Percentiles rank a stretch among this genome's conserved stretches.
These are phyloP conservation scores for Zostera marina DNA, from an alignment of 116 monocot genomes.

Conservation along the genomic window DNA sequence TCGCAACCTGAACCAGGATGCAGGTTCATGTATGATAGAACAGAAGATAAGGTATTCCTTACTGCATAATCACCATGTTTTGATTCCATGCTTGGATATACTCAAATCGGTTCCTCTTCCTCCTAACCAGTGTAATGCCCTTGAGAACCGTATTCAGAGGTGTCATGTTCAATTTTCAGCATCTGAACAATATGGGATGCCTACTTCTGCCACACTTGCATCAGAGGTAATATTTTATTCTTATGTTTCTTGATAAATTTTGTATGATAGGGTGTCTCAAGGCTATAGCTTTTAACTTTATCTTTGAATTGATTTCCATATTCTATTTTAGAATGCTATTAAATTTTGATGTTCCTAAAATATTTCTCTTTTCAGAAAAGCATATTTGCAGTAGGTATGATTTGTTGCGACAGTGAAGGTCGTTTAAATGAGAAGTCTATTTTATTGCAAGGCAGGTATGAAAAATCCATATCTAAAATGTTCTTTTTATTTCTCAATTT, in stretches of 20 bases:
- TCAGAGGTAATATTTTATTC: slow-evolving; percentile 47
- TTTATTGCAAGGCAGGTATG: slow-evolving; percentile 75
- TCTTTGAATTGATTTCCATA: too few relatives aligned
- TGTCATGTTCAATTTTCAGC: slow-evolving; percentile 23
- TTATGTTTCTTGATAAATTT: background rate
- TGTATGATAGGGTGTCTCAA: background rate
- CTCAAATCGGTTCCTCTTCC: background rate
- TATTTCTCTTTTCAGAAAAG: slow-evolving; percentile 38
- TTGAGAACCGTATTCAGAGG: slow-evolving; percentile 66
- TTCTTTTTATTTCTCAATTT: background rate
- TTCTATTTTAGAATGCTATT: too few relatives aligned
- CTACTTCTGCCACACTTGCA: slow-evolving; percentile 65
- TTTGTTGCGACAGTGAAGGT: slow-evolving; percentile 85
- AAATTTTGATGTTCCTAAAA: background rate
- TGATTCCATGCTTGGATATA: background rate
- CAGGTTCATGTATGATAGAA: slow-evolving; percentile 80
- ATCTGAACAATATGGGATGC: slow-evolving; percentile 58
- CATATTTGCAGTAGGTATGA: slow-evolving; percentile 84
- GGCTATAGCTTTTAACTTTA: background rate
- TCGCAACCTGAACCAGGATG: slow-evolving; percentile 60
- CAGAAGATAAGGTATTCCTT: slow-evolving; percentile 77
- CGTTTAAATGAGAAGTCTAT: slow-evolving; percentile 81
- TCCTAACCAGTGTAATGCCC: slow-evolving; percentile 45
- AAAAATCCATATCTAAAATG: background rate
- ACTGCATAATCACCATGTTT: slow-evolving; percentile 1